Percentiles rank a stretch among this genome's conserved stretches.
These are phyloP conservation scores for Sesbania bispinosa DNA, from an alignment of 306 rosid species.

Conservation along the genomic window DNA sequence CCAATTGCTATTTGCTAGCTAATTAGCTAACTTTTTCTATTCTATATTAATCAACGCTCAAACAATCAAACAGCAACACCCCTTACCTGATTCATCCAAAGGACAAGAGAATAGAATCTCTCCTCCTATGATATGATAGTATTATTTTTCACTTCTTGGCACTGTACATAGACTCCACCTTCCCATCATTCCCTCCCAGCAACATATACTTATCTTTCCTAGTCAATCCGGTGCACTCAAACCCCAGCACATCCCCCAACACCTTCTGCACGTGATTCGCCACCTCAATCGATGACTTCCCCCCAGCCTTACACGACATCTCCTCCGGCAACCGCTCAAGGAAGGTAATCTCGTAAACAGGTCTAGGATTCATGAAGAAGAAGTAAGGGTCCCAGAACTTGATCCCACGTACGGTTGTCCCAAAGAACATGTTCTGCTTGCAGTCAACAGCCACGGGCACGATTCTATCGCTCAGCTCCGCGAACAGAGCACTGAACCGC, in stretches of 20 bases:
- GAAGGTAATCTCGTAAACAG: constrained; percentile 63
- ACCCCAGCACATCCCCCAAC: constrained; percentile 71
- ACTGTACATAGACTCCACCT: constrained; percentile 76
- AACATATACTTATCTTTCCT: constrained; percentile 83
- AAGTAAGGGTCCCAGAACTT: constrained; percentile 95
- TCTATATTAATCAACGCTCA: neutral
- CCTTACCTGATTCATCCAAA: neutral
- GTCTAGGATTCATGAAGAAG: constrained; percentile 98
- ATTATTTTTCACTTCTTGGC: constrained; percentile 43
- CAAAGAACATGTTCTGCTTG: constrained; percentile 78
- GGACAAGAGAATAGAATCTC: neutral
- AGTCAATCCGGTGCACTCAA: constrained; percentile 79
- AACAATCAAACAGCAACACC: neutral
- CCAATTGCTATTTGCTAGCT: neutral
- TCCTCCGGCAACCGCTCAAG: constrained; percentile 72
- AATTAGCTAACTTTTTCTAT: neutral
- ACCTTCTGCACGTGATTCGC: constrained; percentile 93
- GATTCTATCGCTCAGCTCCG: constrained; percentile 88
- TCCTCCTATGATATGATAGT: neutral
- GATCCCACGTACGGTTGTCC: constrained; percentile 87
- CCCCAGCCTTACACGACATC: constrained; percentile 72
- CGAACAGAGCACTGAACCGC: constrained; percentile 86
- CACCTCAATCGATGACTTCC: constrained; percentile 87
- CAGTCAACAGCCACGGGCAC: constrained; percentile 93
- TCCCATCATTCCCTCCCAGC: constrained; percentile 96